phyloP scores from a whole-genome alignment of 352 stramenopile species.

The Plasmopara viticola region DNA sequence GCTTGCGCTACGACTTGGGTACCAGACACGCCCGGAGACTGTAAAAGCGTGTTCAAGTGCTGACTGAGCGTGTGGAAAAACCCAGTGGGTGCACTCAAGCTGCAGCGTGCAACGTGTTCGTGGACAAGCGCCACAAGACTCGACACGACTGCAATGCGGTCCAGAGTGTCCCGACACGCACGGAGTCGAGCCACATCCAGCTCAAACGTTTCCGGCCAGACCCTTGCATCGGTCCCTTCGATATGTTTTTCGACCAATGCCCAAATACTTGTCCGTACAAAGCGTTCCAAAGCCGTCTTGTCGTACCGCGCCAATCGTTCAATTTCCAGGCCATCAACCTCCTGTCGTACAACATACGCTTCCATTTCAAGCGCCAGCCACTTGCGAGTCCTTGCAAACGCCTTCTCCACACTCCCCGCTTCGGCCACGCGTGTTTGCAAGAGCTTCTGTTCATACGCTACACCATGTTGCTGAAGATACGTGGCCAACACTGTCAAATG shows the following conservation, averaged over 20 bases:
- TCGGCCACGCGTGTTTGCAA: slow-evolving; percentile 27
- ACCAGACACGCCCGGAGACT: slow-evolving; percentile 40
- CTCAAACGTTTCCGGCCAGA: slow-evolving; percentile 63
- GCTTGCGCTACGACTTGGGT: slow-evolving; percentile 47
- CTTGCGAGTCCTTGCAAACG: slow-evolving; percentile 37
- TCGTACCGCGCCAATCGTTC: slow-evolving; percentile 20
- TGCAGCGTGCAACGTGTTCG: slow-evolving; percentile 37
- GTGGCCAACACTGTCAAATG: slow-evolving; percentile 45
- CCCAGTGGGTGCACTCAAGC: slow-evolving; percentile 14
- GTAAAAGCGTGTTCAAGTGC: slow-evolving; percentile 37
- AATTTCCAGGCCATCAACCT: slow-evolving; percentile 32
- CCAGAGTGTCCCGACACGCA: slow-evolving; percentile 43
- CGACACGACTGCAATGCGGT: slow-evolving; percentile 49
- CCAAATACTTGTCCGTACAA: slow-evolving; percentile 36
- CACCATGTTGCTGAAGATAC: slow-evolving; percentile 54
- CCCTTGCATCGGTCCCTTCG: slow-evolving; percentile 24
- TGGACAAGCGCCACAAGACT: slow-evolving; percentile 57
- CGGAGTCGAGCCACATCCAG: slow-evolving; percentile 52
- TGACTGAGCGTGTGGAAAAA: slow-evolving; percentile 29
- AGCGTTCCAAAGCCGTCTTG: no score
- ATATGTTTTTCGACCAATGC: slow-evolving; percentile 47
- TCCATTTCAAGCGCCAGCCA: slow-evolving; percentile 44
- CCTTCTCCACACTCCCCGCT: slow-evolving; percentile 8
- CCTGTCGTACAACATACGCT: slow-evolving; percentile 14
- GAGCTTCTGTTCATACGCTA: slow-evolving; percentile 62